A percentile compares a stretch with the other conserved stretches of the same genome.
Evolutionary conservation across 169 alveolate genomes (phyloP).

Genomic region (Eimeria praecox): DNA sequence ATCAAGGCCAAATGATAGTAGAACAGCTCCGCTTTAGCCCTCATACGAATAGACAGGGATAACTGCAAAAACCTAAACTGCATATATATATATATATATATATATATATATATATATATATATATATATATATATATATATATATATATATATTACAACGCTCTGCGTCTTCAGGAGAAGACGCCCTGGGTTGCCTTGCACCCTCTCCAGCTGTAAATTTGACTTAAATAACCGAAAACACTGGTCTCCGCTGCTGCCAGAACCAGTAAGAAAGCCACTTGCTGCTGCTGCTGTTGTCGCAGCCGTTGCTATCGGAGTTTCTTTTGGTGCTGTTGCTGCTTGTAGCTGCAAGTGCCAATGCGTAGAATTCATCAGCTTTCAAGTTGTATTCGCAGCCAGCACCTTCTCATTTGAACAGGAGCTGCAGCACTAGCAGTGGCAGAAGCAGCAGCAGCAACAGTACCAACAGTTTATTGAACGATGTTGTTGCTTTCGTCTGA

Average conservation of each 20-base stretch:
- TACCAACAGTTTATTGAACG: not conserved
- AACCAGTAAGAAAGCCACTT: not conserved
- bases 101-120: too few relatives aligned
- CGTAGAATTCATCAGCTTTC: not conserved
- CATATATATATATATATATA: too few relatives aligned
- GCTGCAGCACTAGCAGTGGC: not conserved
- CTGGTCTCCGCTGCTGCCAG: not conserved
- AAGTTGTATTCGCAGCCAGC: not conserved
- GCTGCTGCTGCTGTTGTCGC: not conserved
- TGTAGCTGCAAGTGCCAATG: slow-evolving; percentile 2
- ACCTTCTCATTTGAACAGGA: not conserved
- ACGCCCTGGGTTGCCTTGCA: not conserved
- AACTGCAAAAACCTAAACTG: too few relatives aligned
- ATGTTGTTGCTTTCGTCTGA: not conserved
- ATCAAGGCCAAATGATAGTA: too few relatives aligned
- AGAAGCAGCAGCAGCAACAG: not conserved
- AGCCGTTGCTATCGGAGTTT: not conserved
- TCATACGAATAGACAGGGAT: too few relatives aligned
- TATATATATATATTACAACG: not conserved
- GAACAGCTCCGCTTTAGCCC: too few relatives aligned
- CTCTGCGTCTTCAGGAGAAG: not conserved
- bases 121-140: too few relatives aligned
- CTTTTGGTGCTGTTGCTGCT: not conserved
- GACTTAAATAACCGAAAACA: not conserved
- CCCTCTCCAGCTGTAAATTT: not conserved